Percentiles rank a stretch among this genome's conserved stretches.
Conservation (phyloP, 345 rosid species). For the Salix dunnii region DNA sequence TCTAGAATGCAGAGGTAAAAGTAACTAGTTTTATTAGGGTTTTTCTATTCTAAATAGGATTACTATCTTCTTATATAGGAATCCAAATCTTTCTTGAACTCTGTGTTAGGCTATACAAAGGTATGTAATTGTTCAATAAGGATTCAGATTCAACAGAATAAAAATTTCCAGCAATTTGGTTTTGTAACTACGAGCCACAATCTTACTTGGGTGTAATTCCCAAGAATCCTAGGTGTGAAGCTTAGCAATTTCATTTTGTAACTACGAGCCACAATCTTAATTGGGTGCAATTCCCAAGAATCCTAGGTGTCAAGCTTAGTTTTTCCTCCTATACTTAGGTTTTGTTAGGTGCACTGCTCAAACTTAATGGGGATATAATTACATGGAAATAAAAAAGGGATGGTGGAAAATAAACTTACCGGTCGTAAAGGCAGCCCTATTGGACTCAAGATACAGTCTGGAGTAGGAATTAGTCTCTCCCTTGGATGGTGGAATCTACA, state of each 20-base stretch:
- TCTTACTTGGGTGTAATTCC: background rate
- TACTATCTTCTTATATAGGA: background rate
- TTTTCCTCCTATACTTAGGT: background rate
- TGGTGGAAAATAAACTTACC: conserved; percentile 43
- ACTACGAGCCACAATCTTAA: background rate
- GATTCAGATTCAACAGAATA: no score
- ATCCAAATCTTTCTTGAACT: background rate
- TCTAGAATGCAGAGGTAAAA: background rate
- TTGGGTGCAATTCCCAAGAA: background rate
- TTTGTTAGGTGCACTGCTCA: background rate
- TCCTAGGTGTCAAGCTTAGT: background rate
- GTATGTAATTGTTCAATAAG: no score
- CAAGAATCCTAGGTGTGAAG: background rate
- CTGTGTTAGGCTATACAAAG: no score
- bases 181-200: background rate
- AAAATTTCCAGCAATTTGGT: background rate
- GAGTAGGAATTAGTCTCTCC: conserved; percentile 84
- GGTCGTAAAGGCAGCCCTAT: conserved; percentile 92
- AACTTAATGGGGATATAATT: background rate
- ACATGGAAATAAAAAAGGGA: background rate
- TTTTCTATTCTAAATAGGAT: background rate
- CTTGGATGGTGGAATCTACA: conserved; percentile 97
- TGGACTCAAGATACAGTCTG: conserved; percentile 82
- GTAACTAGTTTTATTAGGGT: background rate
- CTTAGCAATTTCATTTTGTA: background rate